Conservation (phyloP, 2,329 filamentous ascomycete species). For the Fonsecaea nubica region DNA sequence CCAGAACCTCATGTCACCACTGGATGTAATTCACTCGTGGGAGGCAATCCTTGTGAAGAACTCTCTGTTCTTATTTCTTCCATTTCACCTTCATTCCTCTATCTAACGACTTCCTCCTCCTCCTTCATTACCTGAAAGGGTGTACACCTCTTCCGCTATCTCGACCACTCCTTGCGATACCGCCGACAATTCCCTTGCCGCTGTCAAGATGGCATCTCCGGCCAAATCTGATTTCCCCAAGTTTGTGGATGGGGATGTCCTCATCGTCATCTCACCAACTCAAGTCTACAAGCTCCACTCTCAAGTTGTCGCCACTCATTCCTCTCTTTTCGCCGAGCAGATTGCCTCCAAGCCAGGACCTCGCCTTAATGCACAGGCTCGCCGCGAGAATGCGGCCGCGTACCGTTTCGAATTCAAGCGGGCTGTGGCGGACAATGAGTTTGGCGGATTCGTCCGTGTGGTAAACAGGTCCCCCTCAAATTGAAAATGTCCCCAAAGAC, state of each 20-base stretch:
- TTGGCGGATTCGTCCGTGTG: conserved; percentile 33
- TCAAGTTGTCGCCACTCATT: conserved; percentile 39
- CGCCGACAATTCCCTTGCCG: neutral
- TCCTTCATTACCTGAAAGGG: neutral
- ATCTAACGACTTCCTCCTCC: neutral
- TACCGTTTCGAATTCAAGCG: conserved; percentile 40
- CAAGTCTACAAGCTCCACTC: conserved; percentile 51
- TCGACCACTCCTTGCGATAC: neutral
- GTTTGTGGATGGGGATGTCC: conserved; percentile 50
- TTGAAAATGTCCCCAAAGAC: conserved; percentile 4
- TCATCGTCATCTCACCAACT: conserved; percentile 46
- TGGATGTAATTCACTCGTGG: neutral
- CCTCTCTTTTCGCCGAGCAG: conserved; percentile 37
- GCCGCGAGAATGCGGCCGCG: conserved; percentile 38
- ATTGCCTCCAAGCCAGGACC: conserved; percentile 40
- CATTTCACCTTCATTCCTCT: conserved; percentile 9
- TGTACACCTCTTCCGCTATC: conserved; percentile 6
- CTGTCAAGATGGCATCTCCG: conserved; percentile 34
- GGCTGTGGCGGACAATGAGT: neutral
- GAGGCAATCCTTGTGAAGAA: neutral
- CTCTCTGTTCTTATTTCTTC: neutral
- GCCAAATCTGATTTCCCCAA: conserved; percentile 44
- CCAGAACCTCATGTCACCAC: neutral
- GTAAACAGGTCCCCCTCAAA: conserved; percentile 23
- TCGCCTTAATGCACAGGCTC: conserved; percentile 42